Evolutionary conservation across 768 basidiomycete genomes (phyloP).

Genomic region (Brasilioporus rufonigricans): DNA sequence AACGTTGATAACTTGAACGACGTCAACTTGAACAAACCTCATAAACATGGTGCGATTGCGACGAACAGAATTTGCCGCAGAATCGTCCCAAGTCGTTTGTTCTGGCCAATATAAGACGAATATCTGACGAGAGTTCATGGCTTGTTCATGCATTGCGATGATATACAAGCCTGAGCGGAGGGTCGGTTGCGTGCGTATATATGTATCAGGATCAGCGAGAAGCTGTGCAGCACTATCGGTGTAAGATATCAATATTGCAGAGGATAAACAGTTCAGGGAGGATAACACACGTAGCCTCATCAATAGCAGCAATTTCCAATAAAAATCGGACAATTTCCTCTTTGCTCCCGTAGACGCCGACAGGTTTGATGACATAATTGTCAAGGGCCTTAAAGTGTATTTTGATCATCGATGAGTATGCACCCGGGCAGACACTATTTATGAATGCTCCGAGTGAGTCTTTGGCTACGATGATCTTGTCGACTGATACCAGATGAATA

Average conservation of each 20-base stretch:
- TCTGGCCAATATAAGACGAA: constrained; percentile 65
- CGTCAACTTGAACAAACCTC: constrained; percentile 38
- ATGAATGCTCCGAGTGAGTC: constrained; percentile 47
- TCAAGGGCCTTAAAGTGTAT: constrained; percentile 58
- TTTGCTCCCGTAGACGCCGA: constrained; percentile 59
- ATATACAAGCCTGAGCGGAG: constrained; percentile 26
- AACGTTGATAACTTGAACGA: neutral
- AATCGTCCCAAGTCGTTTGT: constrained; percentile 55
- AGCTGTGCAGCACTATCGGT: constrained; percentile 13
- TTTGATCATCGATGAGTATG: constrained; percentile 52
- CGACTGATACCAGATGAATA: constrained; percentile 39
- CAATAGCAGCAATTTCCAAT: constrained; percentile 33
- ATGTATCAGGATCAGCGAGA: constrained; percentile 8
- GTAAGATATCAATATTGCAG: neutral
- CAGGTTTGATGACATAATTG: constrained; percentile 41
- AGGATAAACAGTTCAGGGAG: neutral
- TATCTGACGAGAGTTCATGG: constrained; percentile 20
- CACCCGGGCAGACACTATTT: constrained; percentile 46
- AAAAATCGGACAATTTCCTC: constrained; percentile 49
- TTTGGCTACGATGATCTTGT: constrained; percentile 62
- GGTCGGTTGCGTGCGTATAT: constrained; percentile 2
- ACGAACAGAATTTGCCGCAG: constrained; percentile 40
- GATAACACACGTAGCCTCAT: constrained; percentile 38
- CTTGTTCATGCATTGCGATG: constrained; percentile 5
- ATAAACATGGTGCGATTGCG: constrained; percentile 61